Evolutionary conservation across 228 moss, liverwort and hornwort species (phyloP), one percentile per base, ranked within the genome.

Genomic region (Sphagnum magellanicum): DNA sequence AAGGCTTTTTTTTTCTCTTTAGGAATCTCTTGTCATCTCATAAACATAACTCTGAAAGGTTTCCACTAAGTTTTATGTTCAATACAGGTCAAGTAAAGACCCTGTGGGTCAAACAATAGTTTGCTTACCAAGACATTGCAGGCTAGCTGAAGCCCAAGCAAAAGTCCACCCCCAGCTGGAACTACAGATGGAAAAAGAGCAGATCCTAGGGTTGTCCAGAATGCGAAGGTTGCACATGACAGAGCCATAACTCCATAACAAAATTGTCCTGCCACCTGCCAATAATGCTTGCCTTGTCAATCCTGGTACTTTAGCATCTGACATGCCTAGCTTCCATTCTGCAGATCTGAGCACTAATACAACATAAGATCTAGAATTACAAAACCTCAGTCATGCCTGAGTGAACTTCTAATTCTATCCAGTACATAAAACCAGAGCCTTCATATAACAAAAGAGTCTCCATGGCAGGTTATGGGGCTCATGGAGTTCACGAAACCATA

Each of bases 221-320:
- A 98, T 49, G 90, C 81, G 80, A 94, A 98, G 14, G 98, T 94
- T 51, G 92, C 87, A 71, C 89, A 89, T 52, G 98, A 98, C 32
- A 98, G 73, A 53, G 90, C 98, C 92, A 94, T 98, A 72, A 98
- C 98, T 17, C 98, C 94, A 61, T 98, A 92, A 67, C 98, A 92
- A 70, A 98, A 98, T 65, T 84, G 88, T 70, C 98, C 98, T 73
- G 98, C 92, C 52, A 94, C 93, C 94, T 98, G 83, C 66, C 78
- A 74, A 47, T 17, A 53, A 74, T 64, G 63, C 63, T 67, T 66
- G 63, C 49, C 12, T 5, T 55, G 60, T 75, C 57, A 73, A 67
- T 48, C 60, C 6, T 49, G 11, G 9, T 55, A 8, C 55, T 55
- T 1, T 55, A 6, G 6, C n/a, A 6, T 47, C 47, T 51, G 51